Base-by-base conservation (phyloP, 352 stramenopile species). In the Phytophthora meadii region DNA sequence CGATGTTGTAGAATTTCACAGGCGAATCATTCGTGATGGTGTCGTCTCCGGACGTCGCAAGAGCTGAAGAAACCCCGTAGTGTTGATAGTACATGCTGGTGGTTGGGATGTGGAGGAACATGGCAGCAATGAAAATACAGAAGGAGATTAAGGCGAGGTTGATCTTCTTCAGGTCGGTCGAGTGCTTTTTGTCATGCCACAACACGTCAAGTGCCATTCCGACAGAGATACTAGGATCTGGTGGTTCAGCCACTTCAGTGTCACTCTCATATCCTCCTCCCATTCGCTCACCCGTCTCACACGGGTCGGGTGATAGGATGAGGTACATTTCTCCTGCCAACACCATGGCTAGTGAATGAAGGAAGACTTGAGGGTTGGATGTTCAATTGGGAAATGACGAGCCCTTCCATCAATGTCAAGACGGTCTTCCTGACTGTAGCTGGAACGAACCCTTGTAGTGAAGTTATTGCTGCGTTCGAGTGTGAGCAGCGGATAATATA, bases 1-100 rank as follows among this genome's bases (percentile, higher is more conserved):
- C 50, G 28, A 87, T 84, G 54, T 84, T 85, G 32, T 47, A 60
- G 30, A 85, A 84, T 28, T 82, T 76, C 11, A 85, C 74, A 14
- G 67, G 67, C 5, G 74, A 80, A 8, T 74, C 54, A 10, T 12
- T 30, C 3, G 78, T 84, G 32, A 83, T 50, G 0, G 81, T 77
- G 36, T 89, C 79, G 3, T 68, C 71, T 1, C 77, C 79, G 1
- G 79, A 77, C 22, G 54, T 81, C n/a, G 53, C 79, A 39, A 78
- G 71, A 3, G 57, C 61, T 5, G 66, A 69, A 0, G 64, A 76
- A 0, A 87, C 54, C 2, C 66, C 72, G 22, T 72, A 66, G 15
- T 66, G 57, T 39, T 81, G 75, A 27, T 72, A 28, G 48, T 71
- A 82, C 30, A 85, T 61, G 3, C 28, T 52, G 14, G 60, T 56